These are phyloP conservation scores for Diaporthe helianthi DNA, from an alignment of 2,329 filamentous ascomycete species.

Conservation along the genomic window DNA sequence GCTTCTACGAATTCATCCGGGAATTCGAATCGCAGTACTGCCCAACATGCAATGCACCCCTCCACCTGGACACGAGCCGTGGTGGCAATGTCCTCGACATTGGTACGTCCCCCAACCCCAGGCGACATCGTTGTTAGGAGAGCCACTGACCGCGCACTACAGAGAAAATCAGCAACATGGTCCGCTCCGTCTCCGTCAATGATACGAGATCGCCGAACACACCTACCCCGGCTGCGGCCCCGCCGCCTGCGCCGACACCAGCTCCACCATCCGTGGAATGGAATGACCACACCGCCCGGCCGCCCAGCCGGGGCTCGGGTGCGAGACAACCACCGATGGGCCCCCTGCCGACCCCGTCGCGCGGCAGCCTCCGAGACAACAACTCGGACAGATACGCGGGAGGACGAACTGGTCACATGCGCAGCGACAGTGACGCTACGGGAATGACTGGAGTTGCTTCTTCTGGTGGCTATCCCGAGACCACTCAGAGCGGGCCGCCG, in stretches of 20 bases:
- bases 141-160: constrained; percentile 42
- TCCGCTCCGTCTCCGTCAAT: constrained; percentile 77
- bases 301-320: constrained; percentile 58
- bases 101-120: constrained; percentile 60
- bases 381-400: constrained; percentile 54
- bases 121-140: not conserved
- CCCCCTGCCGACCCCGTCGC: constrained; percentile 39
- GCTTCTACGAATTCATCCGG: constrained; percentile 98
- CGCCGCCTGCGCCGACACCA: constrained; percentile 65
- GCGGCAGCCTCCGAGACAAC: constrained; percentile 53
- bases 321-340: constrained; percentile 43
- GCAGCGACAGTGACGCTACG: constrained; percentile 81
- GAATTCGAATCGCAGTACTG: constrained; percentile 95
- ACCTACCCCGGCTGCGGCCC: constrained; percentile 66
- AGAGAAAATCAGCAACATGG: constrained; percentile 96
- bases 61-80: constrained; percentile 90
- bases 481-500: constrained; percentile 70
- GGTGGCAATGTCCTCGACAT: constrained; percentile 93
- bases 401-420: constrained; percentile 62
- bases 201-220: constrained; percentile 65
- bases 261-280: constrained; percentile 66
- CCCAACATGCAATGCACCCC: constrained; percentile 88
- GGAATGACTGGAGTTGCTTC: constrained; percentile 75
- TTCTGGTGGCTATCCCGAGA: constrained; percentile 81
- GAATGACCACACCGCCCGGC: constrained; percentile 66